Conservation (phyloP, 75 land plant genomes). For the Sequoiadendron giganteum region DNA sequence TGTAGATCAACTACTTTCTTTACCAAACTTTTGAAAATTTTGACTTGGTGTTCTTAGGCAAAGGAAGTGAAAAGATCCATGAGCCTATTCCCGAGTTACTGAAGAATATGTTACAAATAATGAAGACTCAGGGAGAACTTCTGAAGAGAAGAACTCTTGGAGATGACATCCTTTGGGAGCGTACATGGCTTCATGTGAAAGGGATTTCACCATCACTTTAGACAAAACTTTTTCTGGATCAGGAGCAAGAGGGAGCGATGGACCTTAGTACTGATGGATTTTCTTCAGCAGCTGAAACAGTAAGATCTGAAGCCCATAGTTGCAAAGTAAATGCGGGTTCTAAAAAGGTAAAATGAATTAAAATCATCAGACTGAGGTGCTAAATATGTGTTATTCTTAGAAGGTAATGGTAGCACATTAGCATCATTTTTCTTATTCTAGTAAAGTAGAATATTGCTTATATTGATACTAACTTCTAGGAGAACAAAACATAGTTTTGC, state of each 20-base stretch:
- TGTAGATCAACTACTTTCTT: slow-evolving; percentile 41
- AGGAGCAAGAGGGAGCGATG: slow-evolving; percentile 18
- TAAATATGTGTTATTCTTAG: neutral
- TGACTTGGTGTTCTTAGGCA: slow-evolving; percentile 64
- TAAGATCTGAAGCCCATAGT: slow-evolving; percentile 9
- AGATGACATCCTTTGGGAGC: slow-evolving; percentile 53
- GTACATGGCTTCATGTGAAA: slow-evolving; percentile 90
- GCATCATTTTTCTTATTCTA: neutral
- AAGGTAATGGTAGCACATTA: neutral
- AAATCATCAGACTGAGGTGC: neutral
- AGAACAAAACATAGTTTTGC: neutral
- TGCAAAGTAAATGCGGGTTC: neutral
- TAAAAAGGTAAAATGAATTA: neutral
- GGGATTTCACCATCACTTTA: slow-evolving; percentile 69
- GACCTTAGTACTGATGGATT: neutral
- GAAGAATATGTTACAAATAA: too few species aligned
- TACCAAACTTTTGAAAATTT: slow-evolving; percentile 63
- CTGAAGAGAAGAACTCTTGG: neutral
- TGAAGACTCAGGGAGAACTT: too few species aligned
- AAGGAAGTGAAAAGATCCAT: too few species aligned
- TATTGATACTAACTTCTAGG: slow-evolving; percentile 6
- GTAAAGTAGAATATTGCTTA: neutral
- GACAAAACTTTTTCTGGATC: slow-evolving; percentile 62
- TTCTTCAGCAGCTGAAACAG: slow-evolving; percentile 9
- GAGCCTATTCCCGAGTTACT: too few species aligned